Conservation (phyloP, 495 filamentous ascomycete species). For the Tuber indicum region DNA sequence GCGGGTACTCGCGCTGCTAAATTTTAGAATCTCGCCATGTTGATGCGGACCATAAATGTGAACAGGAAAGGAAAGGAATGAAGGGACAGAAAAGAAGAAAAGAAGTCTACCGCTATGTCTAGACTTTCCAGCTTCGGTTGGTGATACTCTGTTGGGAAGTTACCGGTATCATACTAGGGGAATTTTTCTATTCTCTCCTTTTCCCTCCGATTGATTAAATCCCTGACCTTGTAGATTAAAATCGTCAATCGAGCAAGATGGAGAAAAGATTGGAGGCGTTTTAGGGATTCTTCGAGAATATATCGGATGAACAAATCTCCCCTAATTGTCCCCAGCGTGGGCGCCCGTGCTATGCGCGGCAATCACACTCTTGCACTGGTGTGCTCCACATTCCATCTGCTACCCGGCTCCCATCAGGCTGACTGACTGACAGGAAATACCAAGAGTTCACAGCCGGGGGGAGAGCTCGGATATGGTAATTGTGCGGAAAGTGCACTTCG, state of each 20-base stretch:
- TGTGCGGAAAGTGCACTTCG: background rate
- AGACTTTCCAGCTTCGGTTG: background rate
- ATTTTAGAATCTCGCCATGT: background rate
- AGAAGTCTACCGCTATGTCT: background rate
- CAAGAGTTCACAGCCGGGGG: background rate
- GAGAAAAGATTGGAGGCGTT: background rate
- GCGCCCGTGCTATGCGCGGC: background rate
- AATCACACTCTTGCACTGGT: background rate
- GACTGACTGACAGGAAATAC: background rate
- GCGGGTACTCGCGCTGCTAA: background rate
- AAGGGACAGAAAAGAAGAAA: background rate
- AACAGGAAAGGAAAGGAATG: background rate
- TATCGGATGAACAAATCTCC: slow-evolving; percentile 7
- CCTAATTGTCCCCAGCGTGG: background rate
- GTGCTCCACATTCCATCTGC: background rate
- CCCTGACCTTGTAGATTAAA: background rate
- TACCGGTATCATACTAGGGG: background rate
- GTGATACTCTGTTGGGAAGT: background rate
- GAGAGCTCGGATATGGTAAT: background rate
- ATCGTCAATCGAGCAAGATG: background rate
- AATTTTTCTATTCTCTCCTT: background rate
- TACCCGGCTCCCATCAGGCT: background rate
- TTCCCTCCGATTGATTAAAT: background rate
- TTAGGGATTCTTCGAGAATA: slow-evolving; percentile 1
- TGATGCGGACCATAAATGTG: background rate